Evolutionary conservation across 225 moss, liverwort and hornwort genomes (phyloP), one percentile per base, ranked within the genome.

Genomic region (Anthoceros angustus): DNA sequence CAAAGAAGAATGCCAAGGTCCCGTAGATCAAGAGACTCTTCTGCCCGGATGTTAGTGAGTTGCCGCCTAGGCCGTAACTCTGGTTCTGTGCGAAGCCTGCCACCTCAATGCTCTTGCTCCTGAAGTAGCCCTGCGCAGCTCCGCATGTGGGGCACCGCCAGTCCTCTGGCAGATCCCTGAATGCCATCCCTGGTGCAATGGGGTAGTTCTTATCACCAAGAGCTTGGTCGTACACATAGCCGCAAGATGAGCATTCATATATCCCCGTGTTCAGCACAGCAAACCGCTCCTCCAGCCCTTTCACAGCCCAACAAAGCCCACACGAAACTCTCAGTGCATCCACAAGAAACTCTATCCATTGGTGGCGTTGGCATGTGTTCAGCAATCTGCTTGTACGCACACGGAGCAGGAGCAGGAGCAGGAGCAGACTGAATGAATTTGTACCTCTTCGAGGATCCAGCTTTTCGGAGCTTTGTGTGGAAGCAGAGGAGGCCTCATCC

Each of bases 131-230:
- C 71, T 88, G 84, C 25, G 94, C 82, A 65, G 90, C 94, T 69
- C 94, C 94, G 67, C 90, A 95, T 21, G 90, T 95, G 10, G 94
- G 88, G 68, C 90, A 95, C 66, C 84, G 70, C 90, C 94, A 95
- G 42, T 91, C 90, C 62, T 71, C 77, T 12, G 90, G 94, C 60
- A 91, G 83, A n/a, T 80, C 71, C 16, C 71, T 73, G 67, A 86
- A 95, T 40, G 42, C 14, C 12, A 84, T 82, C 69, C 94, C 88
- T 62, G 82, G 77, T 24, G 77, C 66, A 14, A 95, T 79, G 3
- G 90, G 87, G 67, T 80, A 90, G 21, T 71, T 61, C 32, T 66
- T 0, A 68, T 94, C 94, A 61, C 90, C 94, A 67, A 80, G 86
- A 18, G 65, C 62, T 48, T 79, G 70, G 25, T 83, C 82, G 66